Conservation (phyloP, 176 grass and related monocot species). For the Zea luxurians region DNA sequence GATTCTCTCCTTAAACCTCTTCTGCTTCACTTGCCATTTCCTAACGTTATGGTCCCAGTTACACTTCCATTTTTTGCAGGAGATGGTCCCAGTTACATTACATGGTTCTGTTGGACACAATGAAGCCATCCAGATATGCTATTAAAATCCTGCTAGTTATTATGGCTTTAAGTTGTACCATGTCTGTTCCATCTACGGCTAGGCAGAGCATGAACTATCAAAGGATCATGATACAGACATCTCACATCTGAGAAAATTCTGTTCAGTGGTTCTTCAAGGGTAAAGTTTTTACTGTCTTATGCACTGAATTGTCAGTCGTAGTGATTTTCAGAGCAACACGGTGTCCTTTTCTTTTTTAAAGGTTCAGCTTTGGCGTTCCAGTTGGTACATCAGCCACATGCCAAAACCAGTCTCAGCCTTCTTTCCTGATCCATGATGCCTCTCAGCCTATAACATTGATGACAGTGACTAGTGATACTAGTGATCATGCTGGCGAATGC, state of each 20-base stretch:
- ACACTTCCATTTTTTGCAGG: constrained; percentile 6
- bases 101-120: constrained; percentile 18
- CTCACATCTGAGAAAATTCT: not conserved
- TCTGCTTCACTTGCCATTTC: constrained; percentile 17
- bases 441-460: not conserved
- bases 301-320: not conserved
- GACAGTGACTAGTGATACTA: not conserved
- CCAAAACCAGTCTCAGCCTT: not conserved
- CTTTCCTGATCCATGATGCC: constrained; percentile 19
- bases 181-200: constrained; percentile 13
- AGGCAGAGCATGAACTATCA: constrained; percentile 22
- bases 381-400: not conserved
- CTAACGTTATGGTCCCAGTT: constrained; percentile 27
- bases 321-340: not conserved
- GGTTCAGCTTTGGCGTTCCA: not conserved
- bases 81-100: constrained; percentile 13
- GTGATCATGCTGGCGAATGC: constrained; percentile 30
- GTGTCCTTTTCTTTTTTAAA: not conserved
- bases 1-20: constrained; percentile 11
- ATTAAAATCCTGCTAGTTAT: constrained; percentile 29
- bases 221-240: constrained; percentile 11
- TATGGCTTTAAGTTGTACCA: constrained; percentile 33
- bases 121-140: constrained; percentile 38
- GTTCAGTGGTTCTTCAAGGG: constrained; percentile 17
- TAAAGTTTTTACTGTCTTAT: not conserved